Evolutionary conservation across 805 yeast species (phyloP), one percentile per base, ranked within the genome.

Genomic region (Ogataea paradorogensis): DNA sequence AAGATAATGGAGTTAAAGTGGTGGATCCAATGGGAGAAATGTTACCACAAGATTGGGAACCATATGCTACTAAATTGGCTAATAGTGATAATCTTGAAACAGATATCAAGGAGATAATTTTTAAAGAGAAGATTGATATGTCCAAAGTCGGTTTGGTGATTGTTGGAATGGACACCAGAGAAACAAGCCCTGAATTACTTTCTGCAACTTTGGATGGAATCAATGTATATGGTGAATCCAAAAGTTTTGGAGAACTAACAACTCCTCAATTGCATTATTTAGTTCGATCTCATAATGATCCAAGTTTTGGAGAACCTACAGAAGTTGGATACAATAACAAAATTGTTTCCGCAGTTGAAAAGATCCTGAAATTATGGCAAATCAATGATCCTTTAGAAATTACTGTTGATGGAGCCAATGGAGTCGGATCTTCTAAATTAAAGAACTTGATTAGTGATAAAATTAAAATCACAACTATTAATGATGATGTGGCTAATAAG

Each of bases 191-290:
- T 5, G 43, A 73, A 5, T 74, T 93, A 43, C 61, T 77, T 1
- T 56, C 65, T 5, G 73, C 87, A 11, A 71, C 85, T 2, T 66
- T 70, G 35, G 84, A 76, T 35, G 91, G 95, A 0, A 59, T 85
- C 29, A 61, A 67, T 21, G 67, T 74, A 0, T 67, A 79, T 27
- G 73, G 74, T 1, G 69, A 80, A 1, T 52, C 53, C 18, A 67
- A 59, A 20, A 80, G 87, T 61, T 78, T 70, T 54, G 89, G 89
- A 7, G 65, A 83, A 42, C 67, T 88, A 41, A 89, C 98, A 9
- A 93, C 99, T 2, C 99, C 99, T 4, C 95, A 93, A 61, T 73
- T 93, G 53, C 99, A 93, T 63, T 93, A 86, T 56, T 62, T 90
- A 37, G 88, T 89, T 5, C 74, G 91, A 47, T 70, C 82, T 20